Conservation (phyloP, 2,329 filamentous ascomycete species). For the Aureobasidium pullulans region DNA sequence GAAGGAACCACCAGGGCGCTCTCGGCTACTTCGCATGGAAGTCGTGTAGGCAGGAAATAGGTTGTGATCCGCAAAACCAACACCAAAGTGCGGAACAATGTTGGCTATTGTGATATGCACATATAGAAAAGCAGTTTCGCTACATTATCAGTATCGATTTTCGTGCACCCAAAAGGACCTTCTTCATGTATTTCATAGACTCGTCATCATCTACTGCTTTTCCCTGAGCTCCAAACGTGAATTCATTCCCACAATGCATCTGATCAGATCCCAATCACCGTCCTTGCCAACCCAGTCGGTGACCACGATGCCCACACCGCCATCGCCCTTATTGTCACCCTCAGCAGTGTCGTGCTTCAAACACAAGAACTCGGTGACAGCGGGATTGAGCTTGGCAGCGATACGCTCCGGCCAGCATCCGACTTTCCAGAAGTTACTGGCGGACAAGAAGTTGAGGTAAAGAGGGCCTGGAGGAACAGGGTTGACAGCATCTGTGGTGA, state of each 20-base stretch:
- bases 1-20: too few species aligned
- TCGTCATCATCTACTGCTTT: constrained; percentile 3
- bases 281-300: constrained; percentile 86
- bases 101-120: too few species aligned
- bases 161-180: background rate
- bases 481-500: constrained; percentile 31
- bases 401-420: constrained; percentile 92
- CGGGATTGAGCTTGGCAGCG: constrained; percentile 79
- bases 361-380: constrained; percentile 54
- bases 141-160: background rate
- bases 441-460: constrained; percentile 85
- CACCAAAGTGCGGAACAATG: too few species aligned
- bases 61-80: too few species aligned
- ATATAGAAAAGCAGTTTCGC: background rate
- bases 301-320: constrained; percentile 78
- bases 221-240: constrained; percentile 44
- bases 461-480: constrained; percentile 53
- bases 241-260: constrained; percentile 88
- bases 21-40: too few species aligned
- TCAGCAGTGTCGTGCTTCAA: constrained; percentile 39
- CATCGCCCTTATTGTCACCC: constrained; percentile 32
- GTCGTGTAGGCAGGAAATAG: too few species aligned
- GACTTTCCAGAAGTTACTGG: constrained; percentile 88
- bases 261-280: constrained; percentile 85
- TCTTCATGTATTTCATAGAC: background rate